Percentiles rank a stretch among this genome's conserved stretches.
phyloP scores from a whole-genome alignment of 768 basidiomycete species.

The Epithele typhae region DNA sequence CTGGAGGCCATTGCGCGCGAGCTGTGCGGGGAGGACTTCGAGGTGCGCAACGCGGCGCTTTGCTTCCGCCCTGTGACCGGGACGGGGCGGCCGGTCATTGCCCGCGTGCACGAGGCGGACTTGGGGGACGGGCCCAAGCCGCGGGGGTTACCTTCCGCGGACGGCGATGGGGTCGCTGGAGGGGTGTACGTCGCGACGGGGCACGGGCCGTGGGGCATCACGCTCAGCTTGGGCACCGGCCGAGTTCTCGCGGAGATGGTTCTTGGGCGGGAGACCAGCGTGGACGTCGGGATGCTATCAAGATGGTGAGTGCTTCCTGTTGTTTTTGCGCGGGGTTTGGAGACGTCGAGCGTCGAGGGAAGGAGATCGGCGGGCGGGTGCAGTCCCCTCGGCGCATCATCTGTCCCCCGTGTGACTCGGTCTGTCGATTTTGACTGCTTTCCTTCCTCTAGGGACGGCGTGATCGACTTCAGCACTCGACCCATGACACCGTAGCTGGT shows the following conservation, averaged over 20 bases:
- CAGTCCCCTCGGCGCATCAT: too few species aligned
- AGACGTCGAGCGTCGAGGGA: too few species aligned
- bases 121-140: constrained; percentile 23
- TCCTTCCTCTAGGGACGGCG: constrained; percentile 11
- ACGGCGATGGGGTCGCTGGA: constrained; percentile 5
- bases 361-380: too few species aligned
- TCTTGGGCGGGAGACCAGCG: constrained; percentile 23
- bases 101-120: constrained; percentile 22
- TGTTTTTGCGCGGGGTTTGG: too few species aligned
- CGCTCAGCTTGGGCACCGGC: constrained; percentile 29
- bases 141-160: not conserved
- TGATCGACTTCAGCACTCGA: constrained; percentile 8
- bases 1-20: constrained; percentile 12
- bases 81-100: constrained; percentile 30
- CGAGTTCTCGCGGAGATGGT: constrained; percentile 27
- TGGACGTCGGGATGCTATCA: constrained; percentile 23
- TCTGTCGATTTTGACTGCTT: constrained; percentile 1
- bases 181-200: constrained; percentile 31
- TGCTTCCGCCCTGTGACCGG: constrained; percentile 34
- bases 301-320: constrained; percentile 19
- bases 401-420: too few species aligned
- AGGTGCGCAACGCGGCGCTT: constrained; percentile 22
- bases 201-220: constrained; percentile 38
- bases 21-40: constrained; percentile 20
- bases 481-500: not conserved